Evolutionary conservation across 2,329 filamentous ascomycete species (phyloP).

Genomic region (Trichoderma pleuroti): DNA sequence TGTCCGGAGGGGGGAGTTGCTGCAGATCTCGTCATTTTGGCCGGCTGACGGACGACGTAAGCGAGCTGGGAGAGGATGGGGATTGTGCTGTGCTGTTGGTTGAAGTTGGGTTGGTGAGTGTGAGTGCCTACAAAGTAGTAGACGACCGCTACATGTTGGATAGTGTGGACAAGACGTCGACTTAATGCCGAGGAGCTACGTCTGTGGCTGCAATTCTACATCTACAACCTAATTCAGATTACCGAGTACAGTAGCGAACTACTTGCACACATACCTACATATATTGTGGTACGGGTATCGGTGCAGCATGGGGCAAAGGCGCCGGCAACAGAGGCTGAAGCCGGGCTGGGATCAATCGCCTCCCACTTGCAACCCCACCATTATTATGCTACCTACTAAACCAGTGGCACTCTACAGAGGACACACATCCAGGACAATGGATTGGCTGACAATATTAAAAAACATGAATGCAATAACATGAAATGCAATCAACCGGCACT

Average conservation of each 20-base stretch:
- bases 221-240: too few species aligned
- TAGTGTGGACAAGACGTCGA: neutral
- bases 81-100: neutral
- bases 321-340: neutral
- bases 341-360: neutral
- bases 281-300: neutral
- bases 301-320: neutral
- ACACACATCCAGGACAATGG: too few species aligned
- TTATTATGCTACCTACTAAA: neutral
- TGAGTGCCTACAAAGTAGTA: neutral
- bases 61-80: neutral
- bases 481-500: neutral
- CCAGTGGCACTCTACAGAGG: neutral
- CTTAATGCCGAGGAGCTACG: neutral
- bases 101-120: neutral
- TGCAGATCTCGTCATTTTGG: neutral
- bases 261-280: neutral
- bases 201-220: neutral
- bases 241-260: too few species aligned
- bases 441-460: neutral
- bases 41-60: neutral
- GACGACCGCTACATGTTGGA: neutral
- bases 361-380: neutral
- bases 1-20: neutral
- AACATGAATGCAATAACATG: neutral